phyloP scores from a whole-genome alignment of 371 early-diverging fungal species.

The Mortierella sp. region DNA sequence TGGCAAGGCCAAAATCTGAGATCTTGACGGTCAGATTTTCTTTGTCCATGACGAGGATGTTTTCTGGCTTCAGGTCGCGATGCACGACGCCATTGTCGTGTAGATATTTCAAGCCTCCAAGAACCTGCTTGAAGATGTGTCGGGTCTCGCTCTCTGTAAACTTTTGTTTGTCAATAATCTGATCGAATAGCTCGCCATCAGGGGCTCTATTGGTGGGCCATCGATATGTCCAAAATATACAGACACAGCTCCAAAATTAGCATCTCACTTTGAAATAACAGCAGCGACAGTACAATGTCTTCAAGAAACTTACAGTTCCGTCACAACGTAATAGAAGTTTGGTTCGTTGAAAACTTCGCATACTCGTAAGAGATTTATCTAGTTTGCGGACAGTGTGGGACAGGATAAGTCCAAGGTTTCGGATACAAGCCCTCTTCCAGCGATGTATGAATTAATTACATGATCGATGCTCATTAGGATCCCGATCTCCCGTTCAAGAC shows the following conservation, averaged over 20 bases:
- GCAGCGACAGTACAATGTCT: neutral
- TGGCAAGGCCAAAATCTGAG: slow-evolving; percentile 96
- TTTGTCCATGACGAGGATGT: slow-evolving; percentile 81
- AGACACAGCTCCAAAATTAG: neutral
- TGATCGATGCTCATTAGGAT: slow-evolving; percentile 82
- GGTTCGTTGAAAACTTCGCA: slow-evolving; percentile 73
- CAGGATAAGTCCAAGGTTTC: neutral
- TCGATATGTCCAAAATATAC: neutral
- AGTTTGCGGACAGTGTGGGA: neutral
- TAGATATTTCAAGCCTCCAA: slow-evolving; percentile 80
- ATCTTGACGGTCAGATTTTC: slow-evolving; percentile 82
- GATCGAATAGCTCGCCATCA: slow-evolving; percentile 96
- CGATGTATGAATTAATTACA: slow-evolving; percentile 50
- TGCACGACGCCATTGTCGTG: slow-evolving; percentile 82
- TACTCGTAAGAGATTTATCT: slow-evolving; percentile 68
- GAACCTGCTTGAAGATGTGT: slow-evolving; percentile 83
- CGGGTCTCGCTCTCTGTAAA: slow-evolving; percentile 86
- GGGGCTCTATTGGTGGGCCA: slow-evolving; percentile 57
- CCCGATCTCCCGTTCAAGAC: slow-evolving; percentile 76
- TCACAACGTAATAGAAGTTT: slow-evolving; percentile 73
- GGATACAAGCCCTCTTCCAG: neutral
- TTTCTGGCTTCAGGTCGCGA: slow-evolving; percentile 90
- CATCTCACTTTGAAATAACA: neutral
- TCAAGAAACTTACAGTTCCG: slow-evolving; percentile 68
- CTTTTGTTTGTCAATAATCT: slow-evolving; percentile 78